Base-by-base conservation (phyloP, 176 grass and related monocot species). In the Miscanthus lutarioriparius region DNA sequence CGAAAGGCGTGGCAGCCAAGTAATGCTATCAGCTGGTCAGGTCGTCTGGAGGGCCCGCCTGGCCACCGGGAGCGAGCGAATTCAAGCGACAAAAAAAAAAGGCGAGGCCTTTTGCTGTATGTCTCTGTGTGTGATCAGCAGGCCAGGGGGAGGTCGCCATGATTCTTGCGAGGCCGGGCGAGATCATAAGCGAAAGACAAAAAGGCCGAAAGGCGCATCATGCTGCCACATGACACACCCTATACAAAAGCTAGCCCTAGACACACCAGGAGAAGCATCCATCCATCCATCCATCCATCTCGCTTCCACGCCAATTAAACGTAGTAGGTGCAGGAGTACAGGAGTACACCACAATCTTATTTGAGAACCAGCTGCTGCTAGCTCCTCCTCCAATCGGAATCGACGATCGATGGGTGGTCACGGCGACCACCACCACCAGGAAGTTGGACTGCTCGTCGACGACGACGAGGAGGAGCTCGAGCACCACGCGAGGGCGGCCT, bases 1-100 rank as follows among this genome's bases (percentile, higher is more conserved):
- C 88, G 85, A 86, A 88, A 96, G 93, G 93, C 93, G 93, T 99
- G 89, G 86, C 87, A 89, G 81, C 87, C 83, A 99, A 96, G 96
- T 91, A 89, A 96, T 80, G 87, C n/a, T 79, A 85, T 80, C 83
- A 85, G 87, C 56, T 61, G 56, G 81, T 67, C 53, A 59, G 53
- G 53, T 59, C 54, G 7, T 58, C 3, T 17, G 14, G 48, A 48
- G 47, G 45, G 45, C 1, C 4, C 14, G 40, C 9, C 9, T 25
- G 80, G 81, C 44, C 54, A 44, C 51, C 32, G 64, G 67, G 67
- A 74, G 64, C 58, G 51, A 74, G 44, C 47, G 35, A 80, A 72
- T 77, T 77, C 64, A 67, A 66, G 72, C 43, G 86, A 86, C 85
- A 44, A 8, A 47, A 67, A 80, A 47, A 67, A 80, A 76, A 91